A percentile compares a stretch with the other conserved stretches of the same genome.
phyloP scores from a whole-genome alignment of 2,329 filamentous ascomycete species.

The Diaporthe citriasiana region DNA sequence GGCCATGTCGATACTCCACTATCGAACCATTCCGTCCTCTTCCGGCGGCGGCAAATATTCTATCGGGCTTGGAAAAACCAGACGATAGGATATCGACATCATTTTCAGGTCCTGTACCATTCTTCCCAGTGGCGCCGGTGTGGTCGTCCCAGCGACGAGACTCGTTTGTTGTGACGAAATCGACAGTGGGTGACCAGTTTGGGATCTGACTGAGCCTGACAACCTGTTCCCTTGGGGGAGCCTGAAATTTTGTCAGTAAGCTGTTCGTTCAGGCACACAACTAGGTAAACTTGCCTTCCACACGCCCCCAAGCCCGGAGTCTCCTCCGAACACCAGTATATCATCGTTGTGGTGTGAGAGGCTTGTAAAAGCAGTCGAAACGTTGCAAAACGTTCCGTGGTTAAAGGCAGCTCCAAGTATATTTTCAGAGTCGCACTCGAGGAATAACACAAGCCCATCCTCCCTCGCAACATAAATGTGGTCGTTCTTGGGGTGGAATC shows the following conservation, averaged over 20 bases:
- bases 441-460: constrained; percentile 83
- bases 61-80: constrained; percentile 62
- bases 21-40: constrained; percentile 74
- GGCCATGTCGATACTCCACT: constrained; percentile 77
- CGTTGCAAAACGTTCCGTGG: constrained; percentile 79
- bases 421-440: constrained; percentile 75
- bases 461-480: constrained; percentile 89
- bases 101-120: constrained; percentile 42
- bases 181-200: constrained; percentile 74
- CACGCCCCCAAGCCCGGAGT: constrained; percentile 82
- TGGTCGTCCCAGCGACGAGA: constrained; percentile 49
- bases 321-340: constrained; percentile 84
- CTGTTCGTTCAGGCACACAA: not conserved
- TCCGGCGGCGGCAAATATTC: constrained; percentile 77
- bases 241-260: constrained; percentile 52
- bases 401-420: constrained; percentile 68
- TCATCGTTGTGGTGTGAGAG: constrained; percentile 69
- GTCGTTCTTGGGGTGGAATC: constrained; percentile 76
- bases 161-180: constrained; percentile 64
- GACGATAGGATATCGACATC: constrained; percentile 61
- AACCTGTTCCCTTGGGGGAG: constrained; percentile 67
- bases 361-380: constrained; percentile 86
- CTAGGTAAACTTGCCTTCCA: constrained; percentile 70
- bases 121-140: constrained; percentile 41
- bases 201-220: constrained; percentile 72